Conservation (phyloP, 345 rosid species). For the Salix purpurea region DNA sequence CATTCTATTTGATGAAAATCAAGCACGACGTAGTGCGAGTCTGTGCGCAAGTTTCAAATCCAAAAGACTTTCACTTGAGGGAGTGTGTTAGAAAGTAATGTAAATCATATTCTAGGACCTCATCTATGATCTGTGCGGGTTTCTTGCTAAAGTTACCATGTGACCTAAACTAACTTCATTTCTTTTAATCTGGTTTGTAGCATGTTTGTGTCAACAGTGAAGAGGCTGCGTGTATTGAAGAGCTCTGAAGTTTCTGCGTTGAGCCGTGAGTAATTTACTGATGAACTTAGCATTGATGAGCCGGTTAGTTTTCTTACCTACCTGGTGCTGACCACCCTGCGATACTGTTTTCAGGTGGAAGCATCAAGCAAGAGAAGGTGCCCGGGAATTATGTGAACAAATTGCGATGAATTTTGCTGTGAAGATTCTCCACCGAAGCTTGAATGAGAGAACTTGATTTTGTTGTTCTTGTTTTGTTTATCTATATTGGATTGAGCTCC, state of each 20-base stretch:
- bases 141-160: background rate
- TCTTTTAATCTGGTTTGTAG: slow-evolving; percentile 34
- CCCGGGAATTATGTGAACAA: background rate
- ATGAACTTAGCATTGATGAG: background rate
- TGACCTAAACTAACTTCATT: background rate
- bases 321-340: background rate
- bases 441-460: slow-evolving; percentile 12
- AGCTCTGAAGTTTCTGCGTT: slow-evolving; percentile 60
- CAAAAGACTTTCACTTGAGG: too few species aligned
- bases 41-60: too few species aligned
- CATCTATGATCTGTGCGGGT: background rate
- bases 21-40: too few species aligned
- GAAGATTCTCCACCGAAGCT: slow-evolving; percentile 21
- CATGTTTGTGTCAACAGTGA: slow-evolving; percentile 87
- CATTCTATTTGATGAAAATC: too few species aligned
- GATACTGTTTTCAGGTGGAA: slow-evolving; percentile 34
- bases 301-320: background rate
- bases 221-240: slow-evolving; percentile 87
- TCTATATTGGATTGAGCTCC: slow-evolving; percentile 19
- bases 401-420: slow-evolving; percentile 9
- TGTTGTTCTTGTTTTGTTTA: slow-evolving; percentile 15
- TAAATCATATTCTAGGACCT: too few species aligned
- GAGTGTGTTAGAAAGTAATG: too few species aligned
- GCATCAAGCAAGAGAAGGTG: slow-evolving; percentile 34
- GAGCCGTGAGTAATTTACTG: slow-evolving; percentile 31